Evolutionary conservation across 2,329 filamentous ascomycete genomes (phyloP).

Genomic region (Paraphoma chrysanthemicola): DNA sequence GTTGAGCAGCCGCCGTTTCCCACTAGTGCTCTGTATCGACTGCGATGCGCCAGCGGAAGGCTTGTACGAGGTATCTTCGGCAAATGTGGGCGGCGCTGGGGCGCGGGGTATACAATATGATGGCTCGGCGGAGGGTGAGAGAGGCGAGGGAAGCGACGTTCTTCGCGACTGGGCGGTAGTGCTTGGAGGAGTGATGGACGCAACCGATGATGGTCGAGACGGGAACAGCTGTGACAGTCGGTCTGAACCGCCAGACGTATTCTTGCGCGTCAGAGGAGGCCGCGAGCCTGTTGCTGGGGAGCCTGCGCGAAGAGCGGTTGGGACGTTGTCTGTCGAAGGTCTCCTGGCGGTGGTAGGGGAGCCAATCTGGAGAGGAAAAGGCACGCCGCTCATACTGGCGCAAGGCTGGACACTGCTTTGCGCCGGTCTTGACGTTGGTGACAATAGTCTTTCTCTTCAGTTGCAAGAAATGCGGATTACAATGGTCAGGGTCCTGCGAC

Average conservation of each 20-base stretch:
- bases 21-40: constrained; percentile 23
- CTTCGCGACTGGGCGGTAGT: constrained; percentile 27
- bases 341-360: constrained; percentile 29
- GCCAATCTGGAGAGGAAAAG: constrained; percentile 39
- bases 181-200: constrained; percentile 28
- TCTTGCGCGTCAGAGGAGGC: constrained; percentile 34
- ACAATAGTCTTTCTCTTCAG: not conserved
- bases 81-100: constrained; percentile 41
- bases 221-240: constrained; percentile 48
- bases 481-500: not conserved
- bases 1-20: constrained; percentile 39
- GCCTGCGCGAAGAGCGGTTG: constrained; percentile 37
- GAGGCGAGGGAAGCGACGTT: constrained; percentile 39
- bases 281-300: constrained; percentile 34
- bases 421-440: not conserved
- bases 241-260: constrained; percentile 39
- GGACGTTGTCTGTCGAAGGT: constrained; percentile 28
- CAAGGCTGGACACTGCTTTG: not conserved
- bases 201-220: constrained; percentile 37
- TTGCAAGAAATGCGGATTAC: not conserved
- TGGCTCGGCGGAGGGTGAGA: constrained; percentile 33
- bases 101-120: constrained; percentile 39
- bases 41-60: constrained; percentile 23
- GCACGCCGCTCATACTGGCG: constrained; percentile 35
- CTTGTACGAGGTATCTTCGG: constrained; percentile 39